Evolutionary conservation across 768 basidiomycete species (phyloP).

Genomic region (Boletus rubescentipes): DNA sequence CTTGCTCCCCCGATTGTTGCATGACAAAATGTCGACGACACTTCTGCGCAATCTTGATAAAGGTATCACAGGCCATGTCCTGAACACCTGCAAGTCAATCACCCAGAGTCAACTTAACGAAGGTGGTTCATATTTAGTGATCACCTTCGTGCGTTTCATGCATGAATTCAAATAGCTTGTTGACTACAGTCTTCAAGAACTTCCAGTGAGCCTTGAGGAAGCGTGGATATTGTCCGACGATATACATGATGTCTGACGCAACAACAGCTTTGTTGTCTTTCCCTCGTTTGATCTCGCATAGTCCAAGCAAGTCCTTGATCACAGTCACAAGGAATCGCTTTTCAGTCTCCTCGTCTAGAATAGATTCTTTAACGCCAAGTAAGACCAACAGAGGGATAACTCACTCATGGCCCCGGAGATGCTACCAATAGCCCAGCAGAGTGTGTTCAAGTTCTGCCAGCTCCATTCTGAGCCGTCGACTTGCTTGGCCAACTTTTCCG

Average conservation of each 20-base stretch:
- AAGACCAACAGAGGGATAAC: slow-evolving; percentile 29
- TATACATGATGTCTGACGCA: slow-evolving; percentile 96
- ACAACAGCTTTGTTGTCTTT: slow-evolving; percentile 99
- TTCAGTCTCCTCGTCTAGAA: slow-evolving; percentile 93
- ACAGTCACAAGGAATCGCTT: slow-evolving; percentile 98
- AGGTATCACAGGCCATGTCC: slow-evolving; percentile 99
- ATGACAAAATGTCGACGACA: slow-evolving; percentile 97
- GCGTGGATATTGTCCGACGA: slow-evolving; percentile 98
- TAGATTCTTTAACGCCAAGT: background rate
- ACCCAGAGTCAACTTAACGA: slow-evolving; percentile 4
- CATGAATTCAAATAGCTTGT: slow-evolving; percentile 99
- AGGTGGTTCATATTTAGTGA: background rate
- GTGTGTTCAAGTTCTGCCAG: slow-evolving; percentile 98
- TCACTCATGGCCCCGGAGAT: slow-evolving; percentile 99
- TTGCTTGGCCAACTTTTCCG: slow-evolving; percentile 96
- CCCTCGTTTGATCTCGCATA: slow-evolving; percentile 97
- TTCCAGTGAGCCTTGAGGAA: slow-evolving; percentile 99
- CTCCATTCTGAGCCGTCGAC: slow-evolving; percentile 99
- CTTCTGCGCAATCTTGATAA: slow-evolving; percentile 99
- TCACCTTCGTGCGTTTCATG: slow-evolving; percentile 97
- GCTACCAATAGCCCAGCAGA: slow-evolving; percentile 99
- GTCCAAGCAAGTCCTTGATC: slow-evolving; percentile 96
- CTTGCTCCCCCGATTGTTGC: slow-evolving; percentile 95
- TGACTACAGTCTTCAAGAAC: slow-evolving; percentile 99
- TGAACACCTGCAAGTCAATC: slow-evolving; percentile 71